Evolutionary conservation across 202 grass and related monocot genomes (phyloP), one percentile per base, ranked within the genome.

Genomic region (Cymbopogon flexuosus): DNA sequence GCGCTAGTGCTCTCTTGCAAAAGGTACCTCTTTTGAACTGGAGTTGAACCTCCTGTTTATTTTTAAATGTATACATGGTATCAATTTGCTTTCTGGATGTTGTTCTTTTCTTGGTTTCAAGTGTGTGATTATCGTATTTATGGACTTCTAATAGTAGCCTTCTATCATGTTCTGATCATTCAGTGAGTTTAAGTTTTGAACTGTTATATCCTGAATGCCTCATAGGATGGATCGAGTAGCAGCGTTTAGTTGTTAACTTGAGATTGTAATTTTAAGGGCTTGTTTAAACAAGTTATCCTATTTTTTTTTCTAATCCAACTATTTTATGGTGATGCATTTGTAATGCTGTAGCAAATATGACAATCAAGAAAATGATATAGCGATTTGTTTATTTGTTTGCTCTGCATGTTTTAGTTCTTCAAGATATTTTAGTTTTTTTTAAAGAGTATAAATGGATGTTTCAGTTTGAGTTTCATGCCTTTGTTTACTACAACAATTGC

Each of bases 1-100:
- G 96, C 68, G 96, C 96, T 70, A 85, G 88, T 93, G 96, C 96
- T 83, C 90, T 99, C 29, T 80, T 99, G 21, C 88, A 88, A 40
- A 95, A 99, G 92, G 96, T 96, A 87, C 18, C 33, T 35, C 27
- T 52, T 5, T 83, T 27, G 24, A 36, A 29, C 8, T 14, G 18
- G 21, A 70, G 10, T 8, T 78, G 35, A 11, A 18, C 58, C 4
- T 85, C 31, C 16, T 7, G 10, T 66, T 65, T 85, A 31, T 72
- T 23, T 82, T 45, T 49, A 61, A 61, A 21, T 75, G 49, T 35
- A 63, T 35, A 63, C 51, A 64, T 61, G 23, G 11, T 1, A 27
- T 29, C 57, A 5, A 1, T 19, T 29, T 14, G 29, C 4, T 29
- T 61, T 61, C 58, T 29, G 58, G 23, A 29, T 11, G 29, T 5